Base-by-base conservation (phyloP, 176 grass and related monocot genomes). In the Puya raimondii region DNA sequence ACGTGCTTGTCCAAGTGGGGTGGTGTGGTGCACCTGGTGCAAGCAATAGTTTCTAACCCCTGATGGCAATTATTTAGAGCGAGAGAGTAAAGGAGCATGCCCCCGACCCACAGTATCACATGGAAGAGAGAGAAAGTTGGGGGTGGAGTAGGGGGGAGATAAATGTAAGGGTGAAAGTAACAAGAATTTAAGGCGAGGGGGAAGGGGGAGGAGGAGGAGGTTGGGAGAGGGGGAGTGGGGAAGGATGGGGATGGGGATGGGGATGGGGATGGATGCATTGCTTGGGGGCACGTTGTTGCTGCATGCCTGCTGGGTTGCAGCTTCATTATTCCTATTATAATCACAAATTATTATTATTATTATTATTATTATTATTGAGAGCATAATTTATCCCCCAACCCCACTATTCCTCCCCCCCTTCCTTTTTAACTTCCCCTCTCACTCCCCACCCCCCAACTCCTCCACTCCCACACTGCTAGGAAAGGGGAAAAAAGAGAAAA, bases 251-350 rank as follows among this genome's bases (percentile, higher is more conserved):
- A 59, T 59, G 20, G 7, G 56, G 56, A 20, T 59, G 5, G 33
- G 33, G 56, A 17, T 59, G 56, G 20, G 79, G 65, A 85, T 81
- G 84, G 84, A 80, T 75, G 68, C 79, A 69, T 72, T 80, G 85
- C 88, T 82, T 82, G 77, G 78, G 81, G 87, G 71, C 87, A 87
- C 81, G 87, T 87, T 87, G 79, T 64, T 50, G 52, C 80, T 88
- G 86, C 65, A 71, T 54, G 66, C 71, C 71, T 78, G 64, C 76
- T 75, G 83, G 81, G 73, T 64, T 75, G 84, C 79, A 78, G 61
- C 70, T 82, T 87, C 86, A 25, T 57, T 42, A 33, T 29, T 29
- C 14, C 6, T 1, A 16, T 48, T 58, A 25, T 72, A 54, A 72
- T 61, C 29, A 18, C 16, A 29, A 18, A 42, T 47, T 61, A 25